phyloP scores from a whole-genome alignment of 352 stramenopile species.

The Phytophthora foliorum region DNA sequence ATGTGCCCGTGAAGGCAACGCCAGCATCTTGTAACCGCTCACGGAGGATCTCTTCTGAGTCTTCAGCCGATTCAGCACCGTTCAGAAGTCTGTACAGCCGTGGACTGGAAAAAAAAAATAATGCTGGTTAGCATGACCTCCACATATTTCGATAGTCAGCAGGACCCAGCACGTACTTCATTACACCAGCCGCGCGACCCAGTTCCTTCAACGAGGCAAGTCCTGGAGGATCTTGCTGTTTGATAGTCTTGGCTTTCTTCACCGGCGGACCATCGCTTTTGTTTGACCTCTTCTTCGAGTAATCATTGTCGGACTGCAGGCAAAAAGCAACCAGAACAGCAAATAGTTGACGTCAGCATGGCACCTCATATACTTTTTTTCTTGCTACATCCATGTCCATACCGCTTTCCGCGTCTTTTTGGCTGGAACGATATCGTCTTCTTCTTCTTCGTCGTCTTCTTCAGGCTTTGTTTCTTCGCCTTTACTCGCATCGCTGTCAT shows the following conservation, averaged over 20 bases:
- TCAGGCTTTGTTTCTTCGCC: slow-evolving; percentile 34
- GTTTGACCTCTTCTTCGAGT: slow-evolving; percentile 27
- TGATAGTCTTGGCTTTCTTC: slow-evolving; percentile 42
- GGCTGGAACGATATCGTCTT: slow-evolving; percentile 28
- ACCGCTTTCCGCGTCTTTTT: slow-evolving; percentile 42
- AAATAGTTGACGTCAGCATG: slow-evolving; percentile 1
- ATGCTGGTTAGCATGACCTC: slow-evolving; percentile 5
- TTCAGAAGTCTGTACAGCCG: slow-evolving; percentile 73
- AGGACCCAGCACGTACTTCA: slow-evolving; percentile 58
- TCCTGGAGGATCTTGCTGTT: slow-evolving; percentile 52
- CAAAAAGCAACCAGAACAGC: neutral
- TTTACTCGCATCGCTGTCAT: slow-evolving; percentile 43
- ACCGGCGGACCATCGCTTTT: slow-evolving; percentile 18
- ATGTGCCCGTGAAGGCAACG: slow-evolving; percentile 65
- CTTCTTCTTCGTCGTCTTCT: slow-evolving; percentile 31
- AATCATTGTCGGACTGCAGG: slow-evolving; percentile 15
- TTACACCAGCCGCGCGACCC: slow-evolving; percentile 65
- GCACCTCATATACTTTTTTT: no score
- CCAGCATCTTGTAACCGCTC: slow-evolving; percentile 55
- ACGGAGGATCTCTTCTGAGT: slow-evolving; percentile 68
- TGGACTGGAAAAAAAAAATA: slow-evolving; percentile 50
- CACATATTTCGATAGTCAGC: neutral
- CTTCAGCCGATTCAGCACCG: slow-evolving; percentile 42
- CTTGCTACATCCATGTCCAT: no score
- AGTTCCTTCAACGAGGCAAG: slow-evolving; percentile 76